Evolutionary conservation across 2,329 filamentous ascomycete species (phyloP).

Genomic region (Fusarium proliferatum): DNA sequence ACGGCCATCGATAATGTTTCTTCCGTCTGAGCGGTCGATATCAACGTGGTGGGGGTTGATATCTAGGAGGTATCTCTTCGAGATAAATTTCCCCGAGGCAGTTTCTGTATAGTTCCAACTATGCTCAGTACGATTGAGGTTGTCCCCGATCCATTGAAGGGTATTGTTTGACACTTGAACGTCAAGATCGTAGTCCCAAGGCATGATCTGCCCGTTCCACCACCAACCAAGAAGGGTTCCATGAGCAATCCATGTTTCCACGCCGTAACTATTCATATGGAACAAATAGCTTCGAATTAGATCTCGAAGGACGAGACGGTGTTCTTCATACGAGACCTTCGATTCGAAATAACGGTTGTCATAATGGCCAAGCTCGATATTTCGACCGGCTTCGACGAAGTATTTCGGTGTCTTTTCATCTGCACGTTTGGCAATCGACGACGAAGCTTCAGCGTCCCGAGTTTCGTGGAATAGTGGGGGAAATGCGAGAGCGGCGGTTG

Average conservation of each 20-base stretch:
- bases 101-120: conserved; percentile 61
- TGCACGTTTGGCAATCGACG: conserved; percentile 9
- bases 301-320: conserved; percentile 72
- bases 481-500: conserved; percentile 31
- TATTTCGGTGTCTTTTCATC: conserved; percentile 61
- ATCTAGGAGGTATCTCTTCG: conserved; percentile 75
- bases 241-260: conserved; percentile 90
- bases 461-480: conserved; percentile 18
- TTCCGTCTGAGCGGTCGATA: conserved; percentile 71
- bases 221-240: conserved; percentile 88
- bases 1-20: conserved; percentile 84
- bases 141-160: conserved; percentile 70
- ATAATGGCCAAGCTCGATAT: conserved; percentile 75
- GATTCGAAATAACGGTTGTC: conserved; percentile 75
- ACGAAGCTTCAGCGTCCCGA: neutral
- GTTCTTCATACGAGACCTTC: conserved; percentile 73
- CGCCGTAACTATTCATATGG: conserved; percentile 69
- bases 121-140: conserved; percentile 76
- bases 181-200: conserved; percentile 88
- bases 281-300: conserved; percentile 80
- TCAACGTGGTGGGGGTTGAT: conserved; percentile 77
- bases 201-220: conserved; percentile 84
- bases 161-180: conserved; percentile 79
- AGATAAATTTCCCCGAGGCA: conserved; percentile 53
- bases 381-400: conserved; percentile 72